Evolutionary conservation across 257 asterid species (phyloP), one percentile per base, ranked within the genome.

Genomic region (Lithospermum erythrorhizon): DNA sequence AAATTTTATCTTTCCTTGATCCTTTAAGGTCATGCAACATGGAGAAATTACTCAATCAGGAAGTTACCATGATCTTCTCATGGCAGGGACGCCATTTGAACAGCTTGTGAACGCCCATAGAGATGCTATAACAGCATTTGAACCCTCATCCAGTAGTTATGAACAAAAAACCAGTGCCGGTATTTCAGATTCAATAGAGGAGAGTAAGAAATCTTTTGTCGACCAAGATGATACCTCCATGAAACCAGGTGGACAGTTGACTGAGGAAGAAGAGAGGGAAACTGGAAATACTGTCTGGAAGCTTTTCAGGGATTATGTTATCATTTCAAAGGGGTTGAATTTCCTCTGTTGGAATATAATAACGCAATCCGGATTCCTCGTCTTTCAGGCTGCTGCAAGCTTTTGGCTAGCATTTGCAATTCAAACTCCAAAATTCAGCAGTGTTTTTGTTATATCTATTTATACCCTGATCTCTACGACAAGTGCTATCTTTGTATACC

Each of bases 201-300:
- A 65, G 59, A 57, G 15, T 11, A 62, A 45, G 17, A 60, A 51
- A 67, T 41, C 65, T 48, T 51, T 21, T 62, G 23, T 65, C 72
- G 62, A 63, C 29, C 73, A 75, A 30, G 83, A 65, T 56, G 88
- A 80, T 47, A 75, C 72, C 66, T 58, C 70, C 16, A 10, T 21
- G 15, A 74, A 61, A 2, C 54, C 72, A 5, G 77, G 67, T 60
- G 59, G 23, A 14, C 94, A 87, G 65, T 55, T 87, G 72, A 87
- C 95, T 18, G 86, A 81, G 59, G 94, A 84, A 62, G 95, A 87
- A 61, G 82, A 84, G 79, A 82, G 61, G 70, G 94, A 65, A 68
- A 66, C 70, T 6, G 90, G 85, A 29, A 83, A 74, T 29, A 68
- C 74, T 23, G 83, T 81, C 41, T 76, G 85, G 79, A 82, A 73